Percentiles rank a stretch among this genome's conserved stretches.
Evolutionary conservation across 2,329 filamentous ascomycete species (phyloP).

Genomic region (Penicillium decumbens): DNA sequence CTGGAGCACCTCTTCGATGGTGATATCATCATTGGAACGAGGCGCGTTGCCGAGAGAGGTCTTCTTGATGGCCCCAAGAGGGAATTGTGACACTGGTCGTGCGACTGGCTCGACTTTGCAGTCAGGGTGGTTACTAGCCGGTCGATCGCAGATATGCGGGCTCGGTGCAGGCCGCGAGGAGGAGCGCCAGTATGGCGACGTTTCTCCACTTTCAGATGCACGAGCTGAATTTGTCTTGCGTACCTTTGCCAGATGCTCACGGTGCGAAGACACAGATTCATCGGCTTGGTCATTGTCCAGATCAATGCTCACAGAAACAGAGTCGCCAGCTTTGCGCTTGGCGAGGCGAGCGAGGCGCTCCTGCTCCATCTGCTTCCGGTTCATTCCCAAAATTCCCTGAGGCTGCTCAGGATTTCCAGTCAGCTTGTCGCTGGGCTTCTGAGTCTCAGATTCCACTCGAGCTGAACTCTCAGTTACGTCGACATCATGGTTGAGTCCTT

Average conservation of each 20-base stretch:
- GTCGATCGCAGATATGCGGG: not conserved
- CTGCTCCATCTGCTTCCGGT: slow-evolving; percentile 79
- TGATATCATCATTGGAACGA: slow-evolving; percentile 67
- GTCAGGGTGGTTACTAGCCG: slow-evolving; percentile 3
- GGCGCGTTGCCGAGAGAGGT: slow-evolving; percentile 68
- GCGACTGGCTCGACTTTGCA: slow-evolving; percentile 12
- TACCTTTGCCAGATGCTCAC: slow-evolving; percentile 23
- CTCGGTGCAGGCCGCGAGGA: not conserved
- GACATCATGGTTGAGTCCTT: slow-evolving; percentile 18
- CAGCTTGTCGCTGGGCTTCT: not conserved
- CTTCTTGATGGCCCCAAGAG: slow-evolving; percentile 67
- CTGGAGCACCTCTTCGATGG: slow-evolving; percentile 80
- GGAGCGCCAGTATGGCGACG: not conserved
- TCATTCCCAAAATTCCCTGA: slow-evolving; percentile 51
- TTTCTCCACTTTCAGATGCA: not conserved
- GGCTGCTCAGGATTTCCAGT: not conserved
- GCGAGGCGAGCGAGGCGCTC: slow-evolving; percentile 68
- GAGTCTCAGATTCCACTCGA: not conserved
- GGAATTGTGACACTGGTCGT: slow-evolving; percentile 43
- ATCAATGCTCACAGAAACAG: slow-evolving; percentile 24
- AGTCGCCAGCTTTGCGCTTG: slow-evolving; percentile 51
- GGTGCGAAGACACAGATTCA: slow-evolving; percentile 81
- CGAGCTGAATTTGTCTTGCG: slow-evolving; percentile 6
- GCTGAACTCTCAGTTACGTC: not conserved
- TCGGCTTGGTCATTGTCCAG: slow-evolving; percentile 45